phyloP scores from a whole-genome alignment of 116 monocot species.

The Cymodocea nodosa region DNA sequence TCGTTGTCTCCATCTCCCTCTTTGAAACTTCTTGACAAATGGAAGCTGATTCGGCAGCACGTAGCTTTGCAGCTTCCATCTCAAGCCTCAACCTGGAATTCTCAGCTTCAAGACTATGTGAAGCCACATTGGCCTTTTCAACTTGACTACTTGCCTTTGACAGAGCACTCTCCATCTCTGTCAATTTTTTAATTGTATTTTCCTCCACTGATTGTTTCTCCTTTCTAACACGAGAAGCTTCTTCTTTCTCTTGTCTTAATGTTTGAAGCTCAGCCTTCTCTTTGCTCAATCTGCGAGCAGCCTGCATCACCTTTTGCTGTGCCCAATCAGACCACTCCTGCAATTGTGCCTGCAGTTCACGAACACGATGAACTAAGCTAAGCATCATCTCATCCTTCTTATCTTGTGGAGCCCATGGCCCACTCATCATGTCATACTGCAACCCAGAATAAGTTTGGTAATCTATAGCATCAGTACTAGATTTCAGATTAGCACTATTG shows the following conservation, averaged over 20 bases:
- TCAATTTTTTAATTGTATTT: conserved; percentile 65
- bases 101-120: conserved; percentile 40
- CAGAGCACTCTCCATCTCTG: conserved; percentile 80
- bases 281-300: conserved; percentile 60
- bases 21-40: conserved; percentile 51
- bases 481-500: not conserved
- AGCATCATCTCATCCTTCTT: conserved; percentile 62
- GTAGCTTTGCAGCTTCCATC: conserved; percentile 70
- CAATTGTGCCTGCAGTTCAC: conserved; percentile 51
- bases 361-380: conserved; percentile 38
- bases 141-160: conserved; percentile 55
- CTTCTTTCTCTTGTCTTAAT: conserved; percentile 78
- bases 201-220: conserved; percentile 74
- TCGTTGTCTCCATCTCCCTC: conserved; percentile 55
- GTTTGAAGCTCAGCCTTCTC: conserved; percentile 71
- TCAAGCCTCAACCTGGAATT: conserved; percentile 58
- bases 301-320: conserved; percentile 91
- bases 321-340: conserved; percentile 93
- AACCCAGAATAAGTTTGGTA: conserved; percentile 12
- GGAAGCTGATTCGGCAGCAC: conserved; percentile 52
- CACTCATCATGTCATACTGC: conserved; percentile 19
- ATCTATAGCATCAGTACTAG: conserved; percentile 9
- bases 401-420: conserved; percentile 34
- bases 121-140: conserved; percentile 43
- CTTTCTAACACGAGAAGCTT: conserved; percentile 53